Conservation (phyloP, 2,329 filamentous ascomycete species). For the Diaporthe ilicicola region DNA sequence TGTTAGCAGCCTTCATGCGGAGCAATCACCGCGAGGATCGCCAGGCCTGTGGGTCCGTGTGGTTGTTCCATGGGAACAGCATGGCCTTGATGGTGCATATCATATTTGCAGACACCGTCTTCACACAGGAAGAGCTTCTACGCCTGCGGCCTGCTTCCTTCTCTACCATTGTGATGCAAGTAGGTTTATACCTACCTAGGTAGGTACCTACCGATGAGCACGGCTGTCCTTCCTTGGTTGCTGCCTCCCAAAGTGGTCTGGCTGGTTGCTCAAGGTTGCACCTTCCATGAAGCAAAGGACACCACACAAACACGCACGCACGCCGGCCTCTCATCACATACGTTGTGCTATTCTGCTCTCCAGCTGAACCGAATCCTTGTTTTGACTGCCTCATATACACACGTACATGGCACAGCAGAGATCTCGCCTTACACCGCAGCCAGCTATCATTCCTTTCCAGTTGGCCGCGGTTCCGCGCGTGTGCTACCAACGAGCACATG, state of each 20-base stretch:
- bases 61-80: background rate
- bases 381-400: background rate
- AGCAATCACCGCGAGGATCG: too few species aligned
- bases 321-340: too few species aligned
- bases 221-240: background rate
- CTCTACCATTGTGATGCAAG: too few species aligned
- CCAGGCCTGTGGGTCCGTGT: too few species aligned
- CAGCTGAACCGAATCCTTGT: background rate
- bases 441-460: background rate
- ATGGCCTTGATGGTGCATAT: background rate
- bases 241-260: background rate
- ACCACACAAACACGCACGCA: background rate
- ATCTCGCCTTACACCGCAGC: background rate
- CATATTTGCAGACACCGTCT: too few species aligned
- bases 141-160: background rate
- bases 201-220: background rate
- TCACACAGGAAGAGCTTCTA: background rate
- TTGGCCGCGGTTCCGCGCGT: conserved; percentile 19
- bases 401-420: background rate
- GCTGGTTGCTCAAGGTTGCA: background rate
- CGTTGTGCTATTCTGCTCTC: too few species aligned
- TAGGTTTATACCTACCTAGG: too few species aligned
- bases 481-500: conserved; percentile 17
- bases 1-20: background rate
- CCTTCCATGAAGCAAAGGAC: background rate